Evolutionary conservation across 2,329 filamentous ascomycete species (phyloP).

Genomic region (Sporothrix variecibatus): DNA sequence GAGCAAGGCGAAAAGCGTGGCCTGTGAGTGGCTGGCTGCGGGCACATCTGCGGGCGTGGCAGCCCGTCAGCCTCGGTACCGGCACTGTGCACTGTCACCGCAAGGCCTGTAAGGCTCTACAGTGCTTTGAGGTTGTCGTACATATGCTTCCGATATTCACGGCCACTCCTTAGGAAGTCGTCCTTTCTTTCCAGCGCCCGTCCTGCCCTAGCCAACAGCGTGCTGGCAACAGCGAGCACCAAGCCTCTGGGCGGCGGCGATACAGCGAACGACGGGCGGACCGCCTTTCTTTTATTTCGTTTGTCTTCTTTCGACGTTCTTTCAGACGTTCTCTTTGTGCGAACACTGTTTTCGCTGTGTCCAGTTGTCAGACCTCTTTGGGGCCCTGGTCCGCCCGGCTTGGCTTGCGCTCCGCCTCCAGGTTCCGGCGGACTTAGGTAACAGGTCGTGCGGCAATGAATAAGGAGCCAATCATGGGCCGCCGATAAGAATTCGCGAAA

Average conservation of each 20-base stretch:
- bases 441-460: constrained; percentile 24
- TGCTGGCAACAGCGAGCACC: background rate
- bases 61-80: constrained; percentile 16
- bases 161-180: background rate
- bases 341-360: background rate
- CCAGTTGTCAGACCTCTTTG: background rate
- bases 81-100: background rate
- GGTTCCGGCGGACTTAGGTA: constrained; percentile 26
- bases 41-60: background rate
- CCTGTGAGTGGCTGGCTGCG: constrained; percentile 23
- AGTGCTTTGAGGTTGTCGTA: background rate
- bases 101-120: background rate
- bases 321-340: background rate
- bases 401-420: constrained; percentile 17
- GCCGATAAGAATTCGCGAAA: constrained; percentile 28
- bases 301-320: background rate
- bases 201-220: background rate
- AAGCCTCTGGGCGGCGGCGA: constrained; percentile 13
- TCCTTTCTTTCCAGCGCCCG: background rate
- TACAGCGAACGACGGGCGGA: background rate
- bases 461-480: constrained; percentile 27
- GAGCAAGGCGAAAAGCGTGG: constrained; percentile 5
- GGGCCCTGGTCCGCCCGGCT: constrained; percentile 8
- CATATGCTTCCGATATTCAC: background rate
- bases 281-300: background rate